phyloP scores from a whole-genome alignment of 1,139 yeast species.

The Geotrichum histeridarum region DNA sequence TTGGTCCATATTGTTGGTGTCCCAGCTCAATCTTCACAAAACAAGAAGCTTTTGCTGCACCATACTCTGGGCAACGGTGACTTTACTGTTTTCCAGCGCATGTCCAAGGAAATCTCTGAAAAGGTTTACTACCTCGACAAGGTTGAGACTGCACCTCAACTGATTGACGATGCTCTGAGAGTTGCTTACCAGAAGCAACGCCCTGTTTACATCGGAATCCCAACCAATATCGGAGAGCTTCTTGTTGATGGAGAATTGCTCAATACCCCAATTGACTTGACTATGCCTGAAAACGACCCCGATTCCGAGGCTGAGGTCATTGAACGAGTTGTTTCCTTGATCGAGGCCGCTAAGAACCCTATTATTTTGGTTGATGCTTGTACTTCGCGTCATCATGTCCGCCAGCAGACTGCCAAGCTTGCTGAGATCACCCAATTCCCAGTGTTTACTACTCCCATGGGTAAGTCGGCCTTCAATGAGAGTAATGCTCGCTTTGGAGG shows the following conservation, averaged over 20 bases:
- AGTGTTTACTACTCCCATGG: constrained; percentile 85
- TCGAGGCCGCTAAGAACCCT: constrained; percentile 59
- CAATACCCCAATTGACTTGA: constrained; percentile 59
- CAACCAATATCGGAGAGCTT: constrained; percentile 73
- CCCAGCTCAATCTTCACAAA: constrained; percentile 57
- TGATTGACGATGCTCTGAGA: constrained; percentile 69
- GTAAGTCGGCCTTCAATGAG: constrained; percentile 77
- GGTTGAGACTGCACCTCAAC: constrained; percentile 56
- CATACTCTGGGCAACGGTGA: constrained; percentile 84
- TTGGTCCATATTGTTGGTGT: constrained; percentile 64
- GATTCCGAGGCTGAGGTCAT: constrained; percentile 72
- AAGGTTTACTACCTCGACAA: constrained; percentile 62
- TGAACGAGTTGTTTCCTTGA: constrained; percentile 49
- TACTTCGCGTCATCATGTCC: constrained; percentile 71
- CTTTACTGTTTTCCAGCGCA: constrained; percentile 69
- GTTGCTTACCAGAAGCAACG: constrained; percentile 68
- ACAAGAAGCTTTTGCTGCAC: constrained; percentile 53
- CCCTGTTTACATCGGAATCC: constrained; percentile 79
- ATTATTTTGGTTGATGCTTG: constrained; percentile 81
- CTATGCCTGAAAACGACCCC: constrained; percentile 56
- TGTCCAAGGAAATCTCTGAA: constrained; percentile 65
- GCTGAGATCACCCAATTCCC: constrained; percentile 74
- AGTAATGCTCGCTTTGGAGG: constrained; percentile 74
- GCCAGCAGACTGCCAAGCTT: constrained; percentile 55
- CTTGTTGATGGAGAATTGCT: constrained; percentile 53